Evolutionary conservation across 2,329 filamentous ascomycete genomes (phyloP).

Genomic region (Aspergillus oerlinghausenensis): DNA sequence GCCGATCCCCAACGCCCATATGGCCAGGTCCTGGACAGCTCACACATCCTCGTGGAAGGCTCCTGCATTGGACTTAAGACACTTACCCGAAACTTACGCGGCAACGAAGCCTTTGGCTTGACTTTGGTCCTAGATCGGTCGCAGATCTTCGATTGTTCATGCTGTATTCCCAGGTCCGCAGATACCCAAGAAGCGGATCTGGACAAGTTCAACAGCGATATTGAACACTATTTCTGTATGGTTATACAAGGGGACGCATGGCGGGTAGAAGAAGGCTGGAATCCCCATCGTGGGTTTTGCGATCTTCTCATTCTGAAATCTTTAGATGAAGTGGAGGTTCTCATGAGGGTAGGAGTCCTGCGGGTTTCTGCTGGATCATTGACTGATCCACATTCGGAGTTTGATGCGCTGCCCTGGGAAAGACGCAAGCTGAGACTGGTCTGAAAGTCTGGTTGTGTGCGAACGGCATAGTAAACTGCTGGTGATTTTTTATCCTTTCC

Average conservation of each 20-base stretch:
- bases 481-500: too few species aligned
- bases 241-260: neutral
- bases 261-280: neutral
- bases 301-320: neutral
- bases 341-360: neutral
- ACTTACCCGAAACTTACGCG: neutral
- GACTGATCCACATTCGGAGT: neutral
- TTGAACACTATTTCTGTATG: neutral
- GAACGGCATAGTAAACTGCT: too few species aligned
- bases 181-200: neutral
- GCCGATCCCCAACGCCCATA: neutral
- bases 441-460: neutral
- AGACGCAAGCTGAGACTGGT: neutral
- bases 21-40: neutral
- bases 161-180: neutral
- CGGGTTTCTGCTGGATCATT: neutral
- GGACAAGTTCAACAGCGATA: neutral
- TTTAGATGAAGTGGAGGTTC: neutral
- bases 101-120: neutral
- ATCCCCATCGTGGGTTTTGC: neutral
- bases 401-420: neutral
- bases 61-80: neutral
- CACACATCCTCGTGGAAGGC: neutral
- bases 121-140: neutral
- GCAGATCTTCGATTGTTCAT: neutral